A percentile compares a stretch with the other conserved stretches of the same genome.
Conservation (phyloP, 129 eudicot genomes). For the Chrysanthemum seticuspe region DNA sequence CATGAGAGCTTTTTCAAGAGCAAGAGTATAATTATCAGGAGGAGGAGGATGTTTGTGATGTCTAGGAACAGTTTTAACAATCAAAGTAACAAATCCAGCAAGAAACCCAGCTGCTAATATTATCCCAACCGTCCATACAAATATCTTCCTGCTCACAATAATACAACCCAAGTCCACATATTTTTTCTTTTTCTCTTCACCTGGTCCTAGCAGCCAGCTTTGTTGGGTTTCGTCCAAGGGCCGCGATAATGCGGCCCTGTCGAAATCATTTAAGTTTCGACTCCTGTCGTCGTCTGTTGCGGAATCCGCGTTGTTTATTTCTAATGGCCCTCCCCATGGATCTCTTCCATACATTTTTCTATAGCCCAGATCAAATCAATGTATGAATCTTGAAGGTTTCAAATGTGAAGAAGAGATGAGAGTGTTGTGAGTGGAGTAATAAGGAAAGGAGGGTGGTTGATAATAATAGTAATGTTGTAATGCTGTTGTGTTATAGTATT, state of each 20-base stretch:
- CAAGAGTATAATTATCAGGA: constrained; percentile 77
- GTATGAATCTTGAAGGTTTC: not conserved
- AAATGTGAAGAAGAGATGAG: not conserved
- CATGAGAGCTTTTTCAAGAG: constrained; percentile 71
- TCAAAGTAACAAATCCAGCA: constrained; percentile 55
- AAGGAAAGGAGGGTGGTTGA: not conserved
- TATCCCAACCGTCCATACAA: constrained; percentile 66
- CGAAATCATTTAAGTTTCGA: constrained; percentile 65
- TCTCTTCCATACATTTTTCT: constrained; percentile 60
- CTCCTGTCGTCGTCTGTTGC: constrained; percentile 79
- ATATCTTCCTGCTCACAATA: constrained; percentile 71
- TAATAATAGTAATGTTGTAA: constrained; percentile 16
- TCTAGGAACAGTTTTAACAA: constrained; percentile 60
- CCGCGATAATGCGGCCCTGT: constrained; percentile 68
- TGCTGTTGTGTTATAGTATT: constrained; percentile 19
- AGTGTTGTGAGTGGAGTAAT: not conserved
- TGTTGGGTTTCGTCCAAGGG: constrained; percentile 80
- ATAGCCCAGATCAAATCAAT: constrained; percentile 15
- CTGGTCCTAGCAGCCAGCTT: constrained; percentile 78
- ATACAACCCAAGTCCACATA: constrained; percentile 78
- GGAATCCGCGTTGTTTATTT: constrained; percentile 65
- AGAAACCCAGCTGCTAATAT: constrained; percentile 62
- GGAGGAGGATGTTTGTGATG: constrained; percentile 58
- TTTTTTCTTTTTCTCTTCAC: constrained; percentile 81
- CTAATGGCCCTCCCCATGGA: constrained; percentile 86